Evolutionary conservation across 352 stramenopile species (phyloP).

Genomic region (Phytophthora hybrid): DNA sequence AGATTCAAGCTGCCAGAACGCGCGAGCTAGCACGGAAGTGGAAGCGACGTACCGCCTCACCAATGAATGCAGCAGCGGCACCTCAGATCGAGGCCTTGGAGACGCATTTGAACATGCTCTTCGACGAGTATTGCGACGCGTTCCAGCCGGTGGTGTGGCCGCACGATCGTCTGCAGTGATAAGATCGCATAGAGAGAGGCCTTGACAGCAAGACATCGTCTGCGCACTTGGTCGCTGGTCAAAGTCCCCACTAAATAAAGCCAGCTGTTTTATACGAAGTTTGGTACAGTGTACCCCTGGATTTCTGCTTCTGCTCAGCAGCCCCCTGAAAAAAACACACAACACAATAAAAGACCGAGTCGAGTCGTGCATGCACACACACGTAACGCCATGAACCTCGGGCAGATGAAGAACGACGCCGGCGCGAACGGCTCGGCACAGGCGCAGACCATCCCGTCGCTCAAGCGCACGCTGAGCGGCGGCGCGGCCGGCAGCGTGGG

Average conservation of each 20-base stretch:
- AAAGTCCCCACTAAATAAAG: constrained; percentile 1
- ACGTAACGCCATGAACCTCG: constrained; percentile 68
- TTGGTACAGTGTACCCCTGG: constrained; percentile 15
- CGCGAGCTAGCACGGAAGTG: constrained; percentile 47
- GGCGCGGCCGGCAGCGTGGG: constrained; percentile 56
- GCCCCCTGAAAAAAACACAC: neutral
- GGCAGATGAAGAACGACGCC: constrained; percentile 73
- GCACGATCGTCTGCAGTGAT: constrained; percentile 38
- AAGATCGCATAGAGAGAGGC: constrained; percentile 4
- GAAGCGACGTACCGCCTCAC: constrained; percentile 19
- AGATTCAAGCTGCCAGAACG: constrained; percentile 49
- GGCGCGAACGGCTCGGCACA: constrained; percentile 49
- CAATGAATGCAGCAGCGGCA: neutral
- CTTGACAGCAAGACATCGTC: too few species aligned
- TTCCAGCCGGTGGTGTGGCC: constrained; percentile 73
- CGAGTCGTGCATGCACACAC: constrained; percentile 14
- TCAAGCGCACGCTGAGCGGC: constrained; percentile 88
- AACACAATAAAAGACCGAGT: neutral
- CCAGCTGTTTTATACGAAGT: neutral
- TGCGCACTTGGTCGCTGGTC: too few species aligned
- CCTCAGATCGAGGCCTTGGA: constrained; percentile 47
- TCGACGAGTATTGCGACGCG: constrained; percentile 74
- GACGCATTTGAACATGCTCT: constrained; percentile 56
- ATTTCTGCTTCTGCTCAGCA: constrained; percentile 6
- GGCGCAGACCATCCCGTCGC: constrained; percentile 76